Percentiles rank a stretch among this genome's conserved stretches.
Evolutionary conservation across 2,329 filamentous ascomycete species (phyloP).

Genomic region (Dothiorella sarmentorum): DNA sequence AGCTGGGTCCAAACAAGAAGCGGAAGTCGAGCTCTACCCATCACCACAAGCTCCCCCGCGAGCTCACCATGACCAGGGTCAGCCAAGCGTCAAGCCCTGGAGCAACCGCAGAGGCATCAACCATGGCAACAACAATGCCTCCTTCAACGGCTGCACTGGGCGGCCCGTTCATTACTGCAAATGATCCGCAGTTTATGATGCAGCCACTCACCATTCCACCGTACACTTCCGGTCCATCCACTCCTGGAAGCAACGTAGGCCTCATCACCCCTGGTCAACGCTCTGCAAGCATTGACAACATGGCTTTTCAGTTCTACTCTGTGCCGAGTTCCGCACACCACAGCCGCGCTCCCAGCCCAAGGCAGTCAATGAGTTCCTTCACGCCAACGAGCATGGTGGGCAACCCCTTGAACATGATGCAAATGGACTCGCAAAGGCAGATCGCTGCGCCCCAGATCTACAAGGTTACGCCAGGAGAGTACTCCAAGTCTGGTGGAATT

Average conservation of each 20-base stretch:
- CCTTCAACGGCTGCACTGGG: slow-evolving; percentile 31
- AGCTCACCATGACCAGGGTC: slow-evolving; percentile 76
- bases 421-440: slow-evolving; percentile 3
- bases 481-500: slow-evolving; percentile 76
- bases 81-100: slow-evolving; percentile 49
- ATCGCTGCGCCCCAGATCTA: slow-evolving; percentile 53
- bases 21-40: slow-evolving; percentile 65
- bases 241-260: slow-evolving; percentile 57
- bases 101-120: background rate
- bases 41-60: slow-evolving; percentile 62
- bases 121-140: slow-evolving; percentile 17
- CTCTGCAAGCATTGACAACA: slow-evolving; percentile 62
- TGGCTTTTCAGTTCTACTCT: slow-evolving; percentile 61
- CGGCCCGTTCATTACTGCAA: slow-evolving; percentile 20
- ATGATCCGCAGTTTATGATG: slow-evolving; percentile 15
- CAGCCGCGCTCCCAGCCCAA: slow-evolving; percentile 74
- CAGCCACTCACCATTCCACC: slow-evolving; percentile 26
- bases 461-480: slow-evolving; percentile 79
- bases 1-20: slow-evolving; percentile 71
- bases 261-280: slow-evolving; percentile 57
- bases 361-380: slow-evolving; percentile 24
- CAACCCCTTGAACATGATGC: background rate
- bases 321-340: slow-evolving; percentile 69
- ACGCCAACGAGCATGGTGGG: background rate
- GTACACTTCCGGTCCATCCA: slow-evolving; percentile 61